These are phyloP conservation scores for Neonectria neomacrospora DNA, from an alignment of 2,329 filamentous ascomycete genomes.

Conservation along the genomic window DNA sequence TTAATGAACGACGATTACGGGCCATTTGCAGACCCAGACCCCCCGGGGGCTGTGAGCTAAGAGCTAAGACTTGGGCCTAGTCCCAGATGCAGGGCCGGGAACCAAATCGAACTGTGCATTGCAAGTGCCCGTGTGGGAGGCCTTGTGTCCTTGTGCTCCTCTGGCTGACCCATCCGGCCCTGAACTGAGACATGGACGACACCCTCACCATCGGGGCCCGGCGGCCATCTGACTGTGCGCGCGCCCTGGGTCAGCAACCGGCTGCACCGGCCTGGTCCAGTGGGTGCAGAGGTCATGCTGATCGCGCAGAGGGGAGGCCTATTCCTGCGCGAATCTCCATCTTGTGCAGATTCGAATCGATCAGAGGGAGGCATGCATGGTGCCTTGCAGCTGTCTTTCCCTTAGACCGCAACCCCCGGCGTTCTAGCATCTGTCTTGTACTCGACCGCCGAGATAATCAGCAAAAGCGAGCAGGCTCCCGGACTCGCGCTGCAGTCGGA, in stretches of 20 bases:
- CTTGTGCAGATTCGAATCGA: conserved; percentile 42
- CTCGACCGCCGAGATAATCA: background rate
- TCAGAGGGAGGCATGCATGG: conserved; percentile 39
- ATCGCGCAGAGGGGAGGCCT: conserved; percentile 24
- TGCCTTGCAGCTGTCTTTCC: conserved; percentile 42
- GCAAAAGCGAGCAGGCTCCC: conserved; percentile 4
- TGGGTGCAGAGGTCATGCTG: conserved; percentile 42
- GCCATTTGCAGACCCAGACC: background rate
- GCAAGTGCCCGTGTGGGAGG: background rate
- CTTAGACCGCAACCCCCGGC: conserved; percentile 30
- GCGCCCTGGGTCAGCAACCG: conserved; percentile 33
- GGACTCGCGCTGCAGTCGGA: conserved; percentile 16
- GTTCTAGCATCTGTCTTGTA: background rate
- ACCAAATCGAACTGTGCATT: conserved; percentile 20
- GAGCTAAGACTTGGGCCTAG: background rate
- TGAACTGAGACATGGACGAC: conserved; percentile 44
- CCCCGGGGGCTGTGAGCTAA: no score
- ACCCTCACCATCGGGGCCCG: conserved; percentile 38
- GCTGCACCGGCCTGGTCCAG: conserved; percentile 29
- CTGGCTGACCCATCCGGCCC: conserved; percentile 23
- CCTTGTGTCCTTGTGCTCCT: conserved; percentile 2
- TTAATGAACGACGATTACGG: background rate
- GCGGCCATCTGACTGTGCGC: conserved; percentile 46
- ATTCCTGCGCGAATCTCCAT: conserved; percentile 42
- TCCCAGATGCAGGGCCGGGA: background rate